phyloP scores from a whole-genome alignment of 2,329 filamentous ascomycete genomes.

The Phoma herbarum region DNA sequence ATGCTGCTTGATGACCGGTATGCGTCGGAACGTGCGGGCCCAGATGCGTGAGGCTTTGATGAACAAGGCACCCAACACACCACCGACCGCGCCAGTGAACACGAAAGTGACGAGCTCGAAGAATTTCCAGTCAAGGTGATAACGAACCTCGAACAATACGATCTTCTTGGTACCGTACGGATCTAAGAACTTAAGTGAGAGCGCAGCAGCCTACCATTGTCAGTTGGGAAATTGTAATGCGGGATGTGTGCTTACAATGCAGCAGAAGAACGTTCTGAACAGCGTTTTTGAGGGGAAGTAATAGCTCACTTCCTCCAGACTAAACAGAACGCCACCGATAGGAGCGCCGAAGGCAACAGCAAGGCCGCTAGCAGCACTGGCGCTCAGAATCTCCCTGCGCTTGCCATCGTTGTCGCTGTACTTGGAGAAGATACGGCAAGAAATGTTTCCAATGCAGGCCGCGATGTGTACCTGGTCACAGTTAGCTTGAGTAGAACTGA shows the following conservation, averaged over 20 bases:
- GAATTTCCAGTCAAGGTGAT: slow-evolving; percentile 88
- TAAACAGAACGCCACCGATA: slow-evolving; percentile 88
- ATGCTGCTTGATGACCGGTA: slow-evolving; percentile 79
- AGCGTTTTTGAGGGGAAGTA: slow-evolving; percentile 98
- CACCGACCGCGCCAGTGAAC: slow-evolving; percentile 84
- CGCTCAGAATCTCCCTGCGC: slow-evolving; percentile 90
- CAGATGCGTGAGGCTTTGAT: slow-evolving; percentile 94
- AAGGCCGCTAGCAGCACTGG: slow-evolving; percentile 88
- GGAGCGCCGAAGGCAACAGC: slow-evolving; percentile 95
- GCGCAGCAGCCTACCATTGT: slow-evolving; percentile 67
- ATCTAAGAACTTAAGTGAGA: slow-evolving; percentile 93
- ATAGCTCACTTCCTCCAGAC: slow-evolving; percentile 93
- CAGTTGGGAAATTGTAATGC: neutral
- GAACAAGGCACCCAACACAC: slow-evolving; percentile 85
- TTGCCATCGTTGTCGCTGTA: slow-evolving; percentile 96
- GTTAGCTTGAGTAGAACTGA: neutral
- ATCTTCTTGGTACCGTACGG: slow-evolving; percentile 97
- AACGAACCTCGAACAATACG: slow-evolving; percentile 94
- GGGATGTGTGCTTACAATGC: slow-evolving; percentile 69
- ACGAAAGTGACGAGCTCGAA: slow-evolving; percentile 90
- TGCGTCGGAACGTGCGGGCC: slow-evolving; percentile 87
- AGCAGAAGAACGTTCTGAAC: slow-evolving; percentile 98
- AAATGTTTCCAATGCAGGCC: slow-evolving; percentile 93
- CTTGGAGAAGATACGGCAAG: slow-evolving; percentile 91
- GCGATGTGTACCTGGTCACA: slow-evolving; percentile 90